Evolutionary conservation across 1,139 yeast species (phyloP).

Genomic region (Geotrichum bryndzae): DNA sequence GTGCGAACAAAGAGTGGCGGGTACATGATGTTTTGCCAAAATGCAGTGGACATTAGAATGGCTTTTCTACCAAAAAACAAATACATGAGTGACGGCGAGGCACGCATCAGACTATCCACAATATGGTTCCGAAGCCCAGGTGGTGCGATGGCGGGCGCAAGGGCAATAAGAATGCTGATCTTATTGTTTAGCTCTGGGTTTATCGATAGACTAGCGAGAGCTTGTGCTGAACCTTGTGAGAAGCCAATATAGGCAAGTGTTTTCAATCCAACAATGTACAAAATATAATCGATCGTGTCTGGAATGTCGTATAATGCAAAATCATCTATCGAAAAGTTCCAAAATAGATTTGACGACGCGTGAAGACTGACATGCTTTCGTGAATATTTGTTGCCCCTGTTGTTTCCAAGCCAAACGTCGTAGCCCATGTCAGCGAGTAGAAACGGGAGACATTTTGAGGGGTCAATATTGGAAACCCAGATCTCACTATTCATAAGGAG

Average conservation of each 20-base stretch:
- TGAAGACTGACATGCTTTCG: conserved; percentile 43
- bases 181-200: conserved; percentile 63
- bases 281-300: conserved; percentile 58
- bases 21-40: conserved; percentile 79
- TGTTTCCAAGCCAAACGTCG: conserved; percentile 89
- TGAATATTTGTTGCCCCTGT: conserved; percentile 84
- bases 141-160: conserved; percentile 94
- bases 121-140: conserved; percentile 71
- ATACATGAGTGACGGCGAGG: conserved; percentile 72
- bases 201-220: conserved; percentile 73
- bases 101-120: conserved; percentile 68
- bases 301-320: conserved; percentile 83
- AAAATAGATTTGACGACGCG: conserved; percentile 51
- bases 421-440: conserved; percentile 71
- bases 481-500: conserved; percentile 84
- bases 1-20: conserved; percentile 73
- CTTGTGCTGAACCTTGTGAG: conserved; percentile 89
- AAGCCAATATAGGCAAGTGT: conserved; percentile 71
- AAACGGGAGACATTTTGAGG: conserved; percentile 65
- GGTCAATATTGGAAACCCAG: conserved; percentile 64
- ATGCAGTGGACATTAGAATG: conserved; percentile 66
- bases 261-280: conserved; percentile 40
- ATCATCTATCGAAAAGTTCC: conserved; percentile 85
- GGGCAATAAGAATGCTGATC: conserved; percentile 66
- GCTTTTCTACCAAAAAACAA: conserved; percentile 68